Evolutionary conservation across 768 basidiomycete genomes (phyloP).

Genomic region (Hypholoma fasciculare): DNA sequence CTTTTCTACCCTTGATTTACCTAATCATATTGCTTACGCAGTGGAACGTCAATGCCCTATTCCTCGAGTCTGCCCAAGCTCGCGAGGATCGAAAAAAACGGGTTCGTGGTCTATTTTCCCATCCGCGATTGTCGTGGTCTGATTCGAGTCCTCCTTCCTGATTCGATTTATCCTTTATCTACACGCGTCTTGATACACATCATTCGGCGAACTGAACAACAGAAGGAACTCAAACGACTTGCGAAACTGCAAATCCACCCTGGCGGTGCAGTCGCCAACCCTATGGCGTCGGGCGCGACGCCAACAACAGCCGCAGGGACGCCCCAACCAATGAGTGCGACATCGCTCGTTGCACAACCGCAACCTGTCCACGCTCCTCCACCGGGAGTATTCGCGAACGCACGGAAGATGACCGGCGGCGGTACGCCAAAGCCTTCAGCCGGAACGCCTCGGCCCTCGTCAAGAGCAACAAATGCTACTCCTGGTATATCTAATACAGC

Average conservation of each 20-base stretch:
- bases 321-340: conserved; percentile 10
- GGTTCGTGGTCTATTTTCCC: conserved; percentile 41
- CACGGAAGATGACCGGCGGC: conserved; percentile 17
- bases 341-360: conserved; percentile 23
- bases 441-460: conserved; percentile 35
- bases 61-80: conserved; percentile 72
- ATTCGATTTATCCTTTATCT: conserved; percentile 9
- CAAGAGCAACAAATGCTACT: conserved; percentile 18
- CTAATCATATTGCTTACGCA: conserved; percentile 24
- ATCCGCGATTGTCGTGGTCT: background rate
- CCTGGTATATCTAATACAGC: conserved; percentile 13
- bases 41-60: conserved; percentile 68
- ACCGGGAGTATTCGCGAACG: conserved; percentile 28
- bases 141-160: background rate
- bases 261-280: background rate
- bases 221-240: conserved; percentile 75
- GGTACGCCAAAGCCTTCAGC: conserved; percentile 17
- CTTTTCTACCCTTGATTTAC: background rate
- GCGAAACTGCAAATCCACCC: conserved; percentile 50
- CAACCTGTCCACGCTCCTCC: conserved; percentile 32
- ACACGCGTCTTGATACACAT: conserved; percentile 4
- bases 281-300: conserved; percentile 14
- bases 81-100: conserved; percentile 77
- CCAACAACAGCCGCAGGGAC: conserved; percentile 8
- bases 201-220: conserved; percentile 9